phyloP scores from a whole-genome alignment of 306 rosid genomes.

The Trifolium subterraneum region DNA sequence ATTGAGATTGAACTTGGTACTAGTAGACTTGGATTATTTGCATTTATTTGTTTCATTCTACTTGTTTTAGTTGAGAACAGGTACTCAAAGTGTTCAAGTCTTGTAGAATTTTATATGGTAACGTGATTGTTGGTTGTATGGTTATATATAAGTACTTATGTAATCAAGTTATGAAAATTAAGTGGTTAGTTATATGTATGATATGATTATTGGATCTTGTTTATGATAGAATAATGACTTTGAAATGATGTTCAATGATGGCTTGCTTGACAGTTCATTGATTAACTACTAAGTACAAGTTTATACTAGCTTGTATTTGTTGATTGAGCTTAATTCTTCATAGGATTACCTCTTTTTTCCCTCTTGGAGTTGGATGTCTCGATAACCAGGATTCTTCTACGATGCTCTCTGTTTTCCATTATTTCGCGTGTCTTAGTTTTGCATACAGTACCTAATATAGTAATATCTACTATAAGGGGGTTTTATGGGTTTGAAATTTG shows the following conservation, averaged over 20 bases:
- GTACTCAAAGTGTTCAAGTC: background rate
- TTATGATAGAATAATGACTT: background rate
- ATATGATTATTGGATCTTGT: background rate
- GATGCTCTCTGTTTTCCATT: background rate
- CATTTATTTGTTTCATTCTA: background rate
- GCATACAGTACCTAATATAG: background rate
- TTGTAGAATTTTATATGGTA: conserved; percentile 4
- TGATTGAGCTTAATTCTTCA: background rate
- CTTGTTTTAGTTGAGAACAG: conserved; percentile 5
- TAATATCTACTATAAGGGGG: background rate
- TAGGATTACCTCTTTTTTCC: background rate
- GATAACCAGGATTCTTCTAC: background rate
- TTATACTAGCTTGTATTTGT: background rate
- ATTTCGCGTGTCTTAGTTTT: conserved; percentile 10
- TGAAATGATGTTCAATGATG: background rate
- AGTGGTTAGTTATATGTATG: background rate
- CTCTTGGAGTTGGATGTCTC: background rate
- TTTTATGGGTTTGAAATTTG: too few relatives aligned
- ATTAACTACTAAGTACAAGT: conserved; percentile 11
- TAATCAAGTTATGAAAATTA: conserved; percentile 3
- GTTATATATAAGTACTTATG: background rate
- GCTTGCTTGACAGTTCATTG: background rate
- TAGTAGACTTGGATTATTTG: conserved; percentile 12
- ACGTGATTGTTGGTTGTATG: conserved; percentile 3
- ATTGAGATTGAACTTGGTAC: background rate